Percentiles rank a stretch among this genome's conserved stretches.
Conservation (phyloP, 106 monocot species). For the Dioscorea alata region DNA sequence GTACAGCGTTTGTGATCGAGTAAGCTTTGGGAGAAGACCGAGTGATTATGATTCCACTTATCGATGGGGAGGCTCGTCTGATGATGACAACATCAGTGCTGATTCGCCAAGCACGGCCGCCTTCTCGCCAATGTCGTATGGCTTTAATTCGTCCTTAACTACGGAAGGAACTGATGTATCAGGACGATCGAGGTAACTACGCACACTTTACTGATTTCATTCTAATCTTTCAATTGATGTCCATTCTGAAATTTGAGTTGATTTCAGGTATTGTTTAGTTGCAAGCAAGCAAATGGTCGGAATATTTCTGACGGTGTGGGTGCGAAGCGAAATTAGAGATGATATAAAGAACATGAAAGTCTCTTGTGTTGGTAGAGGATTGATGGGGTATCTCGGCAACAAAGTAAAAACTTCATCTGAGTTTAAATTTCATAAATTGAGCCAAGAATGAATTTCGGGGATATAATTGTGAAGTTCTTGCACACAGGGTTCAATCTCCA, state of each 20-base stretch:
- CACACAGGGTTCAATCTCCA: conserved; percentile 42
- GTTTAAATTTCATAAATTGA: no score
- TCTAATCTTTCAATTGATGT: no score
- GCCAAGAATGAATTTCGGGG: no score
- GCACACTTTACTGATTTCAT: no score
- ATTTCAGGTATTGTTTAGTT: conserved; percentile 45
- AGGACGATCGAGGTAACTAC: conserved; percentile 33
- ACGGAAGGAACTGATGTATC: conserved; percentile 28
- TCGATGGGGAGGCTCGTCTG: conserved; percentile 35
- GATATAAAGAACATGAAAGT: conserved; percentile 55
- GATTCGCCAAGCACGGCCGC: conserved; percentile 49
- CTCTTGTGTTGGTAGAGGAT: conserved; percentile 60
- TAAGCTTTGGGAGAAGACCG: conserved; percentile 49
- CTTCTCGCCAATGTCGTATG: conserved; percentile 51
- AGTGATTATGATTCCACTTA: conserved; percentile 63
- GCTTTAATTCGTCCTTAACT: conserved; percentile 18
- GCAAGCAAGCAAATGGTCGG: conserved; percentile 76
- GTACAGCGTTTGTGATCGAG: conserved; percentile 63
- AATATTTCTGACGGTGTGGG: conserved; percentile 63
- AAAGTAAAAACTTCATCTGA: conserved; percentile 26
- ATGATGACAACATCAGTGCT: conserved; percentile 35
- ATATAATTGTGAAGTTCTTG: not conserved
- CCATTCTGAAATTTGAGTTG: not conserved
- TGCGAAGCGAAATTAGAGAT: conserved; percentile 53
- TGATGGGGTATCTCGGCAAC: conserved; percentile 76